Evolutionary conservation across 2,329 filamentous ascomycete species (phyloP), one percentile per base, ranked within the genome.

Genomic region (Paecilomyces niveus): DNA sequence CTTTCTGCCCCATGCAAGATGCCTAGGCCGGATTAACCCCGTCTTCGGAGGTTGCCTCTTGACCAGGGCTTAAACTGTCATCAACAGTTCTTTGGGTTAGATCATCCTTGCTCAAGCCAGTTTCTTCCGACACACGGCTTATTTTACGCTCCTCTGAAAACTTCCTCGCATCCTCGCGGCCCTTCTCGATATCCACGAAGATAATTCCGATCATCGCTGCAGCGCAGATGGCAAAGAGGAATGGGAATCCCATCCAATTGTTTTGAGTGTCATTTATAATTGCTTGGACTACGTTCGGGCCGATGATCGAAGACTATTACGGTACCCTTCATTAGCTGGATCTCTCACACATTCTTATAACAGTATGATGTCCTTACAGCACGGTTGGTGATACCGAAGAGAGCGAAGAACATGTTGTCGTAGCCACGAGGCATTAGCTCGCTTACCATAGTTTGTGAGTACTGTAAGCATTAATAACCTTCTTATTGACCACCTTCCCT

Each of bases 191-290:
- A 62, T 77, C 69, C 32, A 77, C 70, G 50, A 76, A 76, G 31
- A 64, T 69, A 39, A 78, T 76, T 0, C 68, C 66, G 21, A 76
- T 68, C 64, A 72, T 75, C 0, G 76, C 74, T 5, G 63, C 67
- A 1, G 66, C 53, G 33, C 73, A 76, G 3, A 78, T 65, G 1
- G 72, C 65, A 57, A 76, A 76, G 1, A 77, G 61, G 51, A 78
- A 78, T 3, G 74, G 75, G 55, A 77, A 78, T 3, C 74, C 74
- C 70, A 75, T 75, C 74, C 74, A 77, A 33, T 74, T 75, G 49
- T 77, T 77, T 29, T 72, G 70, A 0, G 73, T 74, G 32, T 67
- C 55, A 54, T 78, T 76, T 55, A 77, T 75, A 26, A 78, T 78
- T 2, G 73, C 76, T 62, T 77, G 74, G 11, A 77, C 71, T 31